Base-by-base conservation (phyloP, 2,329 filamentous ascomycete species). In the Metarhizium rileyi region DNA sequence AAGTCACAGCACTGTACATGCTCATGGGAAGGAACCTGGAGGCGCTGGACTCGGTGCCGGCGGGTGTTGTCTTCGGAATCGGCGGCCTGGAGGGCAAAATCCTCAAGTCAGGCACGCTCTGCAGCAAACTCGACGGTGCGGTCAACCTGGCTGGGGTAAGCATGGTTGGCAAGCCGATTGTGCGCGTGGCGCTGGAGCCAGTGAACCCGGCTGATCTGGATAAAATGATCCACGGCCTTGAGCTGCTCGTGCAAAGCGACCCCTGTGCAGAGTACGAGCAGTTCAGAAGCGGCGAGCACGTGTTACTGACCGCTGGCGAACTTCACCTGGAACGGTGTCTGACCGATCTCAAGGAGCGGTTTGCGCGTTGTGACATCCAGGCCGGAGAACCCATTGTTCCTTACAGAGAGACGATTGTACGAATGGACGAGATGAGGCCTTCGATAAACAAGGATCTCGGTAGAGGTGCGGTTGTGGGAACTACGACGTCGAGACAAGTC, bases 231-330 rank as follows among this genome's bases (percentile, higher is more conserved):
- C 77, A 80, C 5, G 93, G 93, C 0, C 72, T 98, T 47, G 83
- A 83, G 54, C 72, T 98, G 18, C 80, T 98, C 1, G 90, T 95
- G 28, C 90, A 96, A 62, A 94, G 90, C 59, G 93, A 98, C 60
- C 91, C 93, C 0, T 97, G 93, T 60, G 93, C 91, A 14, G 84
- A 95, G 64, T 98, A 98, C 59, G 90, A 97, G 64, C 88, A 95
- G 46, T 84, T 97, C 47, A 79, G 84, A 50, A 96, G 85, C 57
- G 93, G 93, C 50, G 93, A 98, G 68, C 93, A 98, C 66, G 93
- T 98, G 40, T 81, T 98, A 22, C 69, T 95, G 35, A 97, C 93
- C 1, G 93, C 93, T 5, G 93, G 93, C 48, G 93, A 98, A 66
- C 65, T 98, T 56, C 93, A 98, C 69, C 75, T 98, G 3, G 93